These are phyloP conservation scores for Dothistroma pini DNA, from an alignment of 2,329 filamentous ascomycete genomes.

Conservation along the genomic window DNA sequence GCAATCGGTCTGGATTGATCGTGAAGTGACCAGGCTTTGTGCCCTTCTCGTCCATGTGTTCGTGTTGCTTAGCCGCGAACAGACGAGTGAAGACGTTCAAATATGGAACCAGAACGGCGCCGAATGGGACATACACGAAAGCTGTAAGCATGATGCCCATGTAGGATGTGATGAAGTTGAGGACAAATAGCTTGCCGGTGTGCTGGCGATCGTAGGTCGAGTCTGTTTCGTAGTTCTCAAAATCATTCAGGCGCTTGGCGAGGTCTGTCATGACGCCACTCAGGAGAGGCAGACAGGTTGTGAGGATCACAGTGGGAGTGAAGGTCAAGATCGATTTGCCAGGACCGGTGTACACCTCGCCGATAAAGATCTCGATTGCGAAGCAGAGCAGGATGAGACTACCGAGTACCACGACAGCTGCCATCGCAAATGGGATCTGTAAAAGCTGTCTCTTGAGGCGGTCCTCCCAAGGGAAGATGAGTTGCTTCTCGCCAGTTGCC, in stretches of 20 bases:
- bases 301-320: conserved; percentile 83
- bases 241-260: conserved; percentile 71
- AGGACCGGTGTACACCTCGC: conserved; percentile 85
- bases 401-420: conserved; percentile 69
- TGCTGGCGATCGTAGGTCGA: conserved; percentile 79
- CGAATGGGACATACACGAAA: conserved; percentile 93
- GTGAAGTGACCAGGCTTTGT: conserved; percentile 59
- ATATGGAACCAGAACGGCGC: conserved; percentile 75
- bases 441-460: conserved; percentile 73
- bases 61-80: conserved; percentile 48
- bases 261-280: conserved; percentile 70
- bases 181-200: conserved; percentile 88
- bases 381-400: conserved; percentile 83
- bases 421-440: conserved; percentile 78
- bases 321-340: conserved; percentile 84
- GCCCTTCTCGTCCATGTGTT: conserved; percentile 64
- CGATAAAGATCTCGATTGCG: conserved; percentile 91
- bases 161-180: conserved; percentile 97
- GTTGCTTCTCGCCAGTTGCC: conserved; percentile 73
- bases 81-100: conserved; percentile 76
- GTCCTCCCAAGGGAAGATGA: conserved; percentile 71
- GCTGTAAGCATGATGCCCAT: conserved; percentile 87
- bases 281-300: conserved; percentile 73
- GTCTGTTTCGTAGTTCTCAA: conserved; percentile 89
- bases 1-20: conserved; percentile 78